Evolutionary conservation across 768 basidiomycete species (phyloP), one percentile per base, ranked within the genome.

Genomic region (Cystofilobasidium bisporidii): DNA sequence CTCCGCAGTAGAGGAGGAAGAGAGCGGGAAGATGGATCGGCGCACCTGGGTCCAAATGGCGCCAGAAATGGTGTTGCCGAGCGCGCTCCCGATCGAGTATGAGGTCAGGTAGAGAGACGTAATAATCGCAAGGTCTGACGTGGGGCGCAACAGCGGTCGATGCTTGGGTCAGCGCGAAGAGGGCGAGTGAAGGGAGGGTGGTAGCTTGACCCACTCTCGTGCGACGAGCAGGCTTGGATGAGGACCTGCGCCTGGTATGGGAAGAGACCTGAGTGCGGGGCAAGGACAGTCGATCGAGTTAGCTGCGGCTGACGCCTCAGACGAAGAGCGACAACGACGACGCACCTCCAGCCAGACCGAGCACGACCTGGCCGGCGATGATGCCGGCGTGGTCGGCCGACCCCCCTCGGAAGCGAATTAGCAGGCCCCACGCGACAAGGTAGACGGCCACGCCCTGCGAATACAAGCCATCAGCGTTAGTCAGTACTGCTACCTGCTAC

Each of bases 11-110:
- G n/a, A n/a, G n/a, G 24, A 22, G 56, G 63, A 20, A 43, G 15
- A 15, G 41, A 15, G 41, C 11, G 41, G 41, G 41, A 17, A 15
- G 18, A n/a, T n/a, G 18, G 41, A 10, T 36, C 12, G 6, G 36
- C 71, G 30, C 14, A 45, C 32, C 48, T 74, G 68, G 1, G 77
- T 76, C 76, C 76, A 76, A 62, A 77, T 74, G 0, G 74, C 76
- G 17, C 73, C 77, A 14, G 75, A 72, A 64, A 77, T 72, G 47
- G 71, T 69, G 66, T 69, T 71, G 12, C 75, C 75, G 50, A 77
- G 38, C 2, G 74, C 69, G 10, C 69, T 74, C 45, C 70, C 73
- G 65, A 72, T 59, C 57, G 40, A 71, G 59, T 60, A 53, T n/a
- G 30, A 63, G 64, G 53, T 69, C 10, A 75, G 67, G 50, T 72